A percentile compares a stretch with the other conserved stretches of the same genome.
Evolutionary conservation across 257 asterid genomes (phyloP).

Genomic region (Primulina tabacum): DNA sequence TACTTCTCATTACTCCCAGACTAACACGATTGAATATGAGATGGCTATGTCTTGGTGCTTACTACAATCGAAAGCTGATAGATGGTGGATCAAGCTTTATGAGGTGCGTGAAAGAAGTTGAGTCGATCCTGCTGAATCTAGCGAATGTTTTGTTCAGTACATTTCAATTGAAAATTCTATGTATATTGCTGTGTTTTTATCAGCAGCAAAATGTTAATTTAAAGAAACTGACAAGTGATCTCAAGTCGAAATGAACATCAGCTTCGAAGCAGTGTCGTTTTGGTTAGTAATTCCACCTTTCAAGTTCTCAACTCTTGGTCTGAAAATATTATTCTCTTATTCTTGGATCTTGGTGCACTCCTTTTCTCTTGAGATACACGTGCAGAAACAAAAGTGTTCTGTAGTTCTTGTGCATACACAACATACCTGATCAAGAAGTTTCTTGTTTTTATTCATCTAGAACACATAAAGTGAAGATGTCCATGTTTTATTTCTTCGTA

Average conservation of each 20-base stretch:
- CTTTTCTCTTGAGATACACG: background rate
- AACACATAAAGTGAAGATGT: background rate
- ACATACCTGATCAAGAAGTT: background rate
- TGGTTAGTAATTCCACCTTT: slow-evolving; percentile 26
- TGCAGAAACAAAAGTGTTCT: background rate
- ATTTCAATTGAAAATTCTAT: slow-evolving; percentile 5
- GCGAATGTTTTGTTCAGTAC: background rate
- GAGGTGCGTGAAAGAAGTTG: slow-evolving; percentile 50
- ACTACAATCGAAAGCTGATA: slow-evolving; percentile 51
- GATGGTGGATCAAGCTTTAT: slow-evolving; percentile 58
- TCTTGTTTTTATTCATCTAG: background rate
- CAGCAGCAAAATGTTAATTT: slow-evolving; percentile 45
- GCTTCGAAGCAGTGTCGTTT: slow-evolving; percentile 15
- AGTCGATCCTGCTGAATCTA: slow-evolving; percentile 10
- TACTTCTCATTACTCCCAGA: slow-evolving; percentile 86
- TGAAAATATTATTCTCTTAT: background rate
- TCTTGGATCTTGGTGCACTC: background rate
- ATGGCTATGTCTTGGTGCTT: slow-evolving; percentile 81
- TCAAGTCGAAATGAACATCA: slow-evolving; percentile 39
- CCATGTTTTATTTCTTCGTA: background rate
- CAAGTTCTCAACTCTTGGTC: slow-evolving; percentile 1
- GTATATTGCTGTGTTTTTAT: slow-evolving; percentile 13
- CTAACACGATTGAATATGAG: slow-evolving; percentile 76
- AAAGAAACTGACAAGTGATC: slow-evolving; percentile 23
- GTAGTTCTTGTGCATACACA: background rate